Conservation (phyloP, 805 yeast species). For the Candida patagonica region DNA sequence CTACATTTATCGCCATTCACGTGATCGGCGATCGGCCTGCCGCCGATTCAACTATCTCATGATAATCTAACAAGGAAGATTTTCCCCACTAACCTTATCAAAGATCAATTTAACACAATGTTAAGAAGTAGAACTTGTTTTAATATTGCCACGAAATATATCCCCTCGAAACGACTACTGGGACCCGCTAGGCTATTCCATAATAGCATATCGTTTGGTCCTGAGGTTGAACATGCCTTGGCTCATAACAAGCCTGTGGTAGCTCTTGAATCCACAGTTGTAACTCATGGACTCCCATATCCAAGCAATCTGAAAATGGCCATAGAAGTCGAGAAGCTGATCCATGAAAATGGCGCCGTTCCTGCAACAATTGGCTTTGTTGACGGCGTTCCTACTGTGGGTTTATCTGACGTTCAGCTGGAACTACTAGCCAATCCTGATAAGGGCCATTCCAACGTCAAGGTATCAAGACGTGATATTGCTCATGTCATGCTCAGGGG, state of each 20-base stretch:
- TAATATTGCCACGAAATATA: background rate
- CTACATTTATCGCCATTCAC: too few species aligned
- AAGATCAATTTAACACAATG: background rate
- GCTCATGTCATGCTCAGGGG: conserved; percentile 56
- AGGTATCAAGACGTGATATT: conserved; percentile 75
- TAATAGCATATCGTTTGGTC: conserved; percentile 12
- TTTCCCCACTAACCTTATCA: too few species aligned
- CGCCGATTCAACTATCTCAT: too few species aligned
- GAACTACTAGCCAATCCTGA: conserved; percentile 37
- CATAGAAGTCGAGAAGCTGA: conserved; percentile 46
- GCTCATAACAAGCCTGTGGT: conserved; percentile 55
- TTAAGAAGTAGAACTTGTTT: background rate
- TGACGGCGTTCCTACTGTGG: conserved; percentile 63
- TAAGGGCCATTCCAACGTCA: conserved; percentile 30
- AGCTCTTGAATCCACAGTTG: conserved; percentile 77
- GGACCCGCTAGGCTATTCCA: background rate
- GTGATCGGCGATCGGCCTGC: too few species aligned
- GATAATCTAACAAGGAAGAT: too few species aligned
- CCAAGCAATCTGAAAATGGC: conserved; percentile 76
- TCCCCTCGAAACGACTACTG: background rate
- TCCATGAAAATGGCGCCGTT: conserved; percentile 54
- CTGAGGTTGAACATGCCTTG: conserved; percentile 57
- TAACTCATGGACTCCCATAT: conserved; percentile 82
- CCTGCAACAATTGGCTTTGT: conserved; percentile 85
- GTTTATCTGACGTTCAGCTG: conserved; percentile 43